Conservation (phyloP, 495 filamentous ascomycete genomes). For the Bryoglossum gracile region DNA sequence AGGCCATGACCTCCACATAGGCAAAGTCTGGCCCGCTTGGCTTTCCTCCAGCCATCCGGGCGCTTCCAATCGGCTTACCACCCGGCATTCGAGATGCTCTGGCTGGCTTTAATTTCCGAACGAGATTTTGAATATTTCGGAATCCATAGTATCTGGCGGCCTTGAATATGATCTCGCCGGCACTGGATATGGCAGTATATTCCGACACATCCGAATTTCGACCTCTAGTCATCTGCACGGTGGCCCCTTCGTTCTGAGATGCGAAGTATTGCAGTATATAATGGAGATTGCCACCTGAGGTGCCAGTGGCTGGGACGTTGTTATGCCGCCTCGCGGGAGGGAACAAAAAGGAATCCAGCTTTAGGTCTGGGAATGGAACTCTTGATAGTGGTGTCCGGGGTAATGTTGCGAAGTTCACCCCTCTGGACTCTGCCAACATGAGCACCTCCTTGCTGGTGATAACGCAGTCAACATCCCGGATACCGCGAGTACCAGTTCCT, state of each 20-base stretch:
- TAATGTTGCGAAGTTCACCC: constrained; percentile 62
- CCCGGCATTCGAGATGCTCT: constrained; percentile 70
- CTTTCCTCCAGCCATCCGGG: constrained; percentile 38
- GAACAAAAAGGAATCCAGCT: constrained; percentile 66
- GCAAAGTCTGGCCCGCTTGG: constrained; percentile 49
- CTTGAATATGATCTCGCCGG: constrained; percentile 58
- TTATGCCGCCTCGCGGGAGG: constrained; percentile 28
- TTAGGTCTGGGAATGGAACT: constrained; percentile 59
- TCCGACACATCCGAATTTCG: constrained; percentile 89
- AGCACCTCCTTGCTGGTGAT: constrained; percentile 92
- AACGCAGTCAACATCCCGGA: constrained; percentile 92
- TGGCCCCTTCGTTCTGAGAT: constrained; percentile 57
- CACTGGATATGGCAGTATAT: constrained; percentile 52
- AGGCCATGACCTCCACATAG: constrained; percentile 98
- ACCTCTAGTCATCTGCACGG: constrained; percentile 61
- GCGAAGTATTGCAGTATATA: constrained; percentile 70
- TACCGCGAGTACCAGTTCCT: constrained; percentile 35
- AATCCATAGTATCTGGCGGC: constrained; percentile 93
- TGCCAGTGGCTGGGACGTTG: constrained; percentile 44
- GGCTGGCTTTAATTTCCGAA: constrained; percentile 77
- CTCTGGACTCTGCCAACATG: constrained; percentile 72
- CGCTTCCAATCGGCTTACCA: constrained; percentile 40
- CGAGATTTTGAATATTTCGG: constrained; percentile 95
- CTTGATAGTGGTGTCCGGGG: constrained; percentile 45
- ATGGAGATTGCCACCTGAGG: constrained; percentile 83